These are phyloP conservation scores for Parafenestella ontariensis DNA, from an alignment of 2,329 filamentous ascomycete species.

Conservation along the genomic window DNA sequence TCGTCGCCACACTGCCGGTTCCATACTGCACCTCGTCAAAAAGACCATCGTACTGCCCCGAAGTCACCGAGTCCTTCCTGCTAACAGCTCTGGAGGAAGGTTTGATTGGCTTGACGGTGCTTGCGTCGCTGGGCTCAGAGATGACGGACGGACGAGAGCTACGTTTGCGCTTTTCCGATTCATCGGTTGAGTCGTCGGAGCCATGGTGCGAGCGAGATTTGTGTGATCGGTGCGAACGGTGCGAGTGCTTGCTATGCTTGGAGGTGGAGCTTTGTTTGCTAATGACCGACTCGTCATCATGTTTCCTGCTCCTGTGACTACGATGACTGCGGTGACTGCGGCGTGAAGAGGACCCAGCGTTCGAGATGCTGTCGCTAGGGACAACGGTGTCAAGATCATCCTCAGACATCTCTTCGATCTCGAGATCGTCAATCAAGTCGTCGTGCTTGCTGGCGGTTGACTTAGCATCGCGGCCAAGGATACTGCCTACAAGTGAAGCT, in stretches of 20 bases:
- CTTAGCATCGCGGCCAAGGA: conserved; percentile 44
- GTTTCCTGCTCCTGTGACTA: conserved; percentile 18
- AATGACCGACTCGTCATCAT: conserved; percentile 28
- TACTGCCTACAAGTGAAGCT: conserved; percentile 44
- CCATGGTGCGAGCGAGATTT: conserved; percentile 26
- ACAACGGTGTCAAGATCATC: conserved; percentile 54
- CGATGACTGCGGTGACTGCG: conserved; percentile 37
- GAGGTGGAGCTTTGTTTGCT: conserved; percentile 39
- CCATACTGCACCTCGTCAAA: conserved; percentile 40
- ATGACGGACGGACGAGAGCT: conserved; percentile 29
- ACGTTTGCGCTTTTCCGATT: conserved; percentile 14
- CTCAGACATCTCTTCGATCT: conserved; percentile 41
- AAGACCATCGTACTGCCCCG: conserved; percentile 36
- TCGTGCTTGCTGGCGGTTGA: conserved; percentile 39
- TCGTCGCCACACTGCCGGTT: conserved; percentile 36
- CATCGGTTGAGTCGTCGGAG: conserved; percentile 27
- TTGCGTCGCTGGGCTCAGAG: conserved; percentile 46
- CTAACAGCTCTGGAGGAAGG: conserved; percentile 20
- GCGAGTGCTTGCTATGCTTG: conserved; percentile 33
- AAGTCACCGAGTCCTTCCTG: conserved; percentile 41
- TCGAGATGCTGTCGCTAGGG: conserved; percentile 58
- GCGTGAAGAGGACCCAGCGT: conserved; percentile 42
- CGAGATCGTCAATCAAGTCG: conserved; percentile 46
- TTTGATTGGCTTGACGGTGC: conserved; percentile 41
- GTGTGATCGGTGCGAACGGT: conserved; percentile 34